Conservation (phyloP, 768 basidiomycete species). For the Paxillus rubicundulus region DNA sequence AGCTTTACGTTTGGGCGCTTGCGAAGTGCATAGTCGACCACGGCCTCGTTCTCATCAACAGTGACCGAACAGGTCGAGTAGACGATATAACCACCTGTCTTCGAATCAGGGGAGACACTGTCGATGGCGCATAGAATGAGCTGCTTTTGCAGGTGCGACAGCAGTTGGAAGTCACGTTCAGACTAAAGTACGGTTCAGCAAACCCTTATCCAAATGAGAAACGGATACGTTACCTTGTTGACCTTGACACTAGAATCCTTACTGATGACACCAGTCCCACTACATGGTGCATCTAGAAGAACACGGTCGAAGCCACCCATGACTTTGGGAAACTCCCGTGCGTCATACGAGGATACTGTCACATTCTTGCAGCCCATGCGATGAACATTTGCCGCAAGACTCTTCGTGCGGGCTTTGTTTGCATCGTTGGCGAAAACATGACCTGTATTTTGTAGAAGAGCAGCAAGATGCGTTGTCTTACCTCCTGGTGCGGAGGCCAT, state of each 20-base stretch:
- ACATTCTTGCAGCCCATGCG: conserved; percentile 98
- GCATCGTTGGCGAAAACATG: conserved; percentile 96
- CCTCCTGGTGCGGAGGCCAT: conserved; percentile 99
- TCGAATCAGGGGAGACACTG: conserved; percentile 85
- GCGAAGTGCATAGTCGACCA: conserved; percentile 94
- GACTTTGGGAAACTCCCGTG: conserved; percentile 96
- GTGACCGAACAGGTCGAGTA: conserved; percentile 99
- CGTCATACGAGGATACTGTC: conserved; percentile 95
- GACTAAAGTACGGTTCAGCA: conserved; percentile 48
- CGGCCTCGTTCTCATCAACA: conserved; percentile 97
- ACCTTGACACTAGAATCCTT: conserved; percentile 97
- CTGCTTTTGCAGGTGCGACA: conserved; percentile 98
- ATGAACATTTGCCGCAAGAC: conserved; percentile 94
- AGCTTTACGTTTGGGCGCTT: conserved; percentile 92
- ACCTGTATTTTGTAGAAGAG: conserved; percentile 97
- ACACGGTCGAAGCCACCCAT: conserved; percentile 99
- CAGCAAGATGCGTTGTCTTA: conserved; percentile 97
- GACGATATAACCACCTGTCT: conserved; percentile 90
- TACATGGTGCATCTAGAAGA: conserved; percentile 94
- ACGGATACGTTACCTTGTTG: conserved; percentile 74
- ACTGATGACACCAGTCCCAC: conserved; percentile 96
- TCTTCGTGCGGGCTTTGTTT: conserved; percentile 93
- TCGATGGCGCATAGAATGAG: conserved; percentile 97
- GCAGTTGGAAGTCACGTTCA: conserved; percentile 90
- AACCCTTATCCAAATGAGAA: background rate